phyloP scores from a whole-genome alignment of 2,329 filamentous ascomycete genomes.

The Magnaporthiopsis rhizophila region DNA sequence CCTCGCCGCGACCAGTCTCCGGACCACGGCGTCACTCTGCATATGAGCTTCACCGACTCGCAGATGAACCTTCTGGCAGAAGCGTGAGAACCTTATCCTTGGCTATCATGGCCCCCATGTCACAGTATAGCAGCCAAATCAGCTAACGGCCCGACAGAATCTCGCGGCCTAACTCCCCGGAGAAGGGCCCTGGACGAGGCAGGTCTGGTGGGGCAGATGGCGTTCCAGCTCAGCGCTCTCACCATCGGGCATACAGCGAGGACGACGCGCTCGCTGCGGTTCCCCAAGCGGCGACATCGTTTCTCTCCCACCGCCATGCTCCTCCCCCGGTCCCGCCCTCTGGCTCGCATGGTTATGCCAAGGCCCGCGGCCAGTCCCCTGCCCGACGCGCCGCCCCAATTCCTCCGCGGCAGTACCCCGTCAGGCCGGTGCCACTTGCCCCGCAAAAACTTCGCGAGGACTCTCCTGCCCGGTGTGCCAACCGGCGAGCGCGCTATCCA shows the following conservation, averaged over 20 bases:
- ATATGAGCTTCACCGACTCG: slow-evolving; percentile 39
- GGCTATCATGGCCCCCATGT: not conserved
- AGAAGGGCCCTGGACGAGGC: slow-evolving; percentile 2
- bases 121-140: not conserved
- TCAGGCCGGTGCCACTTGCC: not conserved
- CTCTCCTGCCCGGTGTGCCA: not conserved
- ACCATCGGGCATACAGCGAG: slow-evolving; percentile 3
- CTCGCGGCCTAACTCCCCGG: slow-evolving; percentile 2
- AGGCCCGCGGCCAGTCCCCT: not conserved
- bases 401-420: not conserved
- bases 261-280: not conserved
- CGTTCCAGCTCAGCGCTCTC: not conserved
- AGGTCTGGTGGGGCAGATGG: not conserved
- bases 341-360: not conserved
- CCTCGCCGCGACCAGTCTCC: slow-evolving; percentile 22
- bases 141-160: slow-evolving; percentile 1
- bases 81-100: slow-evolving; percentile 25
- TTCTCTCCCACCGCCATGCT: not conserved
- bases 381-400: not conserved
- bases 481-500: not conserved
- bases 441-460: not conserved
- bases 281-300: not conserved
- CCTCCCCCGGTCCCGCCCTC: not conserved
- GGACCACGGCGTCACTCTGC: slow-evolving; percentile 34
- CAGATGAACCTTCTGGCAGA: slow-evolving; percentile 40